Evolutionary conservation across 805 yeast genomes (phyloP).

Genomic region (Saturnispora hagleri): DNA sequence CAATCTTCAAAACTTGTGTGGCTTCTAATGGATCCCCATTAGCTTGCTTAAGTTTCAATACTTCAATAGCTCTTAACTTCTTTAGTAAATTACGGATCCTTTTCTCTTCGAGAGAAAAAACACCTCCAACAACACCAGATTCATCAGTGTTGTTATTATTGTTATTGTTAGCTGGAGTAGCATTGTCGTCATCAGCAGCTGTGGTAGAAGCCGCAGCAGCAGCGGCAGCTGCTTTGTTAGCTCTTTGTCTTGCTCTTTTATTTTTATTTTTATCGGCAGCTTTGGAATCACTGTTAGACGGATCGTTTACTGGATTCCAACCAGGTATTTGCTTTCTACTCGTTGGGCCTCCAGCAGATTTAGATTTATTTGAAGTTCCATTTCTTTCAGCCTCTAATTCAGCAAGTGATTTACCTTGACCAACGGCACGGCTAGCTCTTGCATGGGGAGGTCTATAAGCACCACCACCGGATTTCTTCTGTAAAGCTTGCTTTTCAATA

Average conservation of each 20-base stretch:
- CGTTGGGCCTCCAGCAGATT: constrained; percentile 3
- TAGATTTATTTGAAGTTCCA: constrained; percentile 5
- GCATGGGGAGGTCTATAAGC: constrained; percentile 98
- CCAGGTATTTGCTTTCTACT: constrained; percentile 15
- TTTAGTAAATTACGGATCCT: constrained; percentile 84
- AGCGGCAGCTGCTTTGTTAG: constrained; percentile 35
- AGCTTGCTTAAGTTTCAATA: constrained; percentile 75
- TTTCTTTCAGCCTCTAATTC: constrained; percentile 40
- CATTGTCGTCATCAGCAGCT: constrained; percentile 14
- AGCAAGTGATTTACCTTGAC: constrained; percentile 42
- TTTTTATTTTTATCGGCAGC: constrained; percentile 53
- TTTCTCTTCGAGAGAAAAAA: constrained; percentile 75
- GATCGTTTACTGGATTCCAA: constrained; percentile 18
- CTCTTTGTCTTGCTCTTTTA: constrained; percentile 64
- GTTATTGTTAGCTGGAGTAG: constrained; percentile 6
- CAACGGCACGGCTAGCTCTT: constrained; percentile 37
- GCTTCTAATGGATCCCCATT: constrained; percentile 81
- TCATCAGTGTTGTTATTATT: constrained; percentile 5
- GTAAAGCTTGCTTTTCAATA: constrained; percentile 32
- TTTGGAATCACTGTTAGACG: constrained; percentile 34
- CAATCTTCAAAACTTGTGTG: constrained; percentile 84
- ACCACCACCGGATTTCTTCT: constrained; percentile 11
- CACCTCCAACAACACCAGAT: constrained; percentile 49
- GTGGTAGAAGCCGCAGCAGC: constrained; percentile 39
- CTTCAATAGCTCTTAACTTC: constrained; percentile 92